These are phyloP conservation scores for Vanrija humicola DNA, from an alignment of 1,284 basidiomycete species.

Conservation along the genomic window DNA sequence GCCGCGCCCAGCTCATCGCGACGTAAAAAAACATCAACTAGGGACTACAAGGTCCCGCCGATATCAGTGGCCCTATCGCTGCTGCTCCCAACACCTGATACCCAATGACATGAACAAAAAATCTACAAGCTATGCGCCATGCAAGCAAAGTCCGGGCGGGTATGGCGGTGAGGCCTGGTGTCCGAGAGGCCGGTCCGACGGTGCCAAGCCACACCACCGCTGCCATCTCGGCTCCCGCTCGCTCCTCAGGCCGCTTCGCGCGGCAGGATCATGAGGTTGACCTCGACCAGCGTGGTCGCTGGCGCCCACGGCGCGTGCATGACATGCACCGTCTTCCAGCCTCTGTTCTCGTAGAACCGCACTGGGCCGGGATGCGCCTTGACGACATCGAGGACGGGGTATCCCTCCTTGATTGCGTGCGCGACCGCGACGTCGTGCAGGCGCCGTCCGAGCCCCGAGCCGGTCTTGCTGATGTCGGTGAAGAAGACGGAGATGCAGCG, in stretches of 20 bases:
- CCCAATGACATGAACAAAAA: too few relatives aligned
- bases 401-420: neutral
- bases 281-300: constrained; percentile 18
- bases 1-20: too few relatives aligned
- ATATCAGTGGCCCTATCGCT: too few relatives aligned
- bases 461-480: neutral
- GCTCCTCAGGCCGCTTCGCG: neutral
- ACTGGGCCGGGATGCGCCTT: neutral
- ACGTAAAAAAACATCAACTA: too few relatives aligned
- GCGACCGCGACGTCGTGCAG: neutral
- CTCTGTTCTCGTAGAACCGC: neutral
- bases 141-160: too few relatives aligned
- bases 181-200: too few relatives aligned
- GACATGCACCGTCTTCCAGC: neutral
- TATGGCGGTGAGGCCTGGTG: too few relatives aligned
- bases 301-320: neutral
- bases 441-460: neutral
- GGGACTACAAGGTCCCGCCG: too few relatives aligned
- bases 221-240: too few relatives aligned
- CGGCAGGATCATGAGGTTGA: neutral
- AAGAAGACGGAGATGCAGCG: constrained; percentile 1
- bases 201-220: too few relatives aligned
- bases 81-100: too few relatives aligned
- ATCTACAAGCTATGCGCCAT: too few relatives aligned
- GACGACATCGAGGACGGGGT: constrained; percentile 1